These are phyloP conservation scores for Miscanthus lutarioriparius DNA, from an alignment of 176 grass and related monocot genomes.

Conservation along the genomic window DNA sequence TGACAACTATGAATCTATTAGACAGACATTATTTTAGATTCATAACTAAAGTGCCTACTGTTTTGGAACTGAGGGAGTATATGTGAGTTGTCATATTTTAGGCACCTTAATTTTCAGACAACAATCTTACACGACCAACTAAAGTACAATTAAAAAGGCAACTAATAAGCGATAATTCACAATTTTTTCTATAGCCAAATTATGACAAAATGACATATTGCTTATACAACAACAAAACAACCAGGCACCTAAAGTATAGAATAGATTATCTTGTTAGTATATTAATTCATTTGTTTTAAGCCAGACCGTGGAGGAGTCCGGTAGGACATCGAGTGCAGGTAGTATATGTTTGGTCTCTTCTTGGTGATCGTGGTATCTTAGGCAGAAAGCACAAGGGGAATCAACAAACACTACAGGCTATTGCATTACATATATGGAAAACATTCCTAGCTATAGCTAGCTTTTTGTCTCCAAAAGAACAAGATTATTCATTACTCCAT, in stretches of 20 bases:
- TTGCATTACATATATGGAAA: background rate
- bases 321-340: background rate
- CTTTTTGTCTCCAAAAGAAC: background rate
- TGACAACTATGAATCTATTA: no score
- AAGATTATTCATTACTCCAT: background rate
- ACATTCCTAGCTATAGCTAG: background rate
- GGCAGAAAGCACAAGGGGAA: conserved; percentile 29
- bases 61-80: no score
- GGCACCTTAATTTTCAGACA: no score
- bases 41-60: no score
- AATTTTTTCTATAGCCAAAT: no score
- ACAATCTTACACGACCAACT: no score
- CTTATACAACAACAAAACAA: no score
- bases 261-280: background rate
- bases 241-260: background rate
- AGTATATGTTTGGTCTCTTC: conserved; percentile 10
- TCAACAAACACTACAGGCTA: background rate
- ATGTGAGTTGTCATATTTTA: no score
- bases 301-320: background rate
- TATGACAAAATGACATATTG: no score
- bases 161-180: no score
- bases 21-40: no score
- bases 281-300: background rate
- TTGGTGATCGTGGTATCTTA: conserved; percentile 34
- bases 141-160: no score